Base-by-base conservation (phyloP, 768 basidiomycete species). In the Boletus edulis region DNA sequence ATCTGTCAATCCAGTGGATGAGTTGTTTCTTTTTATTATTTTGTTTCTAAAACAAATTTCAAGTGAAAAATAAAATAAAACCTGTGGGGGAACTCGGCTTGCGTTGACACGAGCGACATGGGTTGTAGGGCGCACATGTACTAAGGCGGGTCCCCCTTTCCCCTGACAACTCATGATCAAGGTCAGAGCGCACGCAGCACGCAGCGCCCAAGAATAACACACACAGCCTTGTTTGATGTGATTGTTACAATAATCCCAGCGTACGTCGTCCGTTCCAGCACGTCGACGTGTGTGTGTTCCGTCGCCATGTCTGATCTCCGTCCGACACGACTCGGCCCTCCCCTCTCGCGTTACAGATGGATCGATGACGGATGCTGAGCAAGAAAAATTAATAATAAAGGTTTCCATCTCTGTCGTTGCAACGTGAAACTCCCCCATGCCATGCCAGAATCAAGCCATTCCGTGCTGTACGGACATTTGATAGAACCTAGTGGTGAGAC, bases 361-460 rank as follows among this genome's bases (percentile, higher is more conserved):
- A 39, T 45, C 24, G 45, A 35, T 24, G 59, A 29, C 24, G 60
- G 34, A 5, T 35, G 34, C 34, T 35, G n/a, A n/a, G n/a, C n/a
- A n/a, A 39, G 14, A 39, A 18, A 17, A 17, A 39, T n/a, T n/a
- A 39, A n/a, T 22, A 32, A 9, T 18, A 38, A 46, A 15, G n/a
- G 22, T 17, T 48, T 46, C 24, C 48, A 46, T 50, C 47, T 47
- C 49, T 44, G 39, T 46, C 46, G 22, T 40, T 31, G n/a, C 18
- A 41, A 55, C 41, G 42, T 65, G 62, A 62, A 65, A 63, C 63
- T 43, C 17, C 12, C 40, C 37, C 20, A 37, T 38, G 46, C 49
- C 59, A 56, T 40, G 29, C 44, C 17, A 40, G 27, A 49, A 40
- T 20, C 46, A 35, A 39, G n/a, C 51, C 35, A 22, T 27, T 24